Base-by-base conservation (phyloP, 768 basidiomycete species). In the Pulveroboletus sp. region DNA sequence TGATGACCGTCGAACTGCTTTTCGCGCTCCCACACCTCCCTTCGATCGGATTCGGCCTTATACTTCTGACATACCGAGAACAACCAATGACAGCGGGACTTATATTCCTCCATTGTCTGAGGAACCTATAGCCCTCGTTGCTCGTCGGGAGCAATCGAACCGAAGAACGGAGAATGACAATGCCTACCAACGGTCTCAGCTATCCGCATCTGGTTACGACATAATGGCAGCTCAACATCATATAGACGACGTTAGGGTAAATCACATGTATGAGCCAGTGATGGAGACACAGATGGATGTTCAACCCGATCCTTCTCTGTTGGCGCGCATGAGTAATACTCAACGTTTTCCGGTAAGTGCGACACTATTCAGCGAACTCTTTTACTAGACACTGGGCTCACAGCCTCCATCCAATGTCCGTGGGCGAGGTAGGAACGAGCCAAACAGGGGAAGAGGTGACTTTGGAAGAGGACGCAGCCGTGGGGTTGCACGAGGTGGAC, bases 271-370 rank as follows among this genome's bases (percentile, higher is more conserved):
- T 46, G 58, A 64, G 11, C 49, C 52, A 35, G 42, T 30, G 36
- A 8, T 1, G 33, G 56, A 51, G 31, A 59, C 58, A 31, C 49
- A 54, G 40, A 39, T 21, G 53, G 57, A 55, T 4, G 10, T 2
- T 21, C 53, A 51, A 33, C 39, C 58, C 5, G 57, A 62, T 55
- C 54, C 58, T 31, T 39, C 54, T 28, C 41, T 65, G 11, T 47
- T 66, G 51, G 53, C 60, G 6, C 64, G 64, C 41, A 64, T 65
- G 33, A 56, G 51, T n/a, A 48, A 52, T 24, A 58, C 47, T 14
- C 64, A 57, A 27, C 50, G 32, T 26, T 24, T 48, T 46, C 56
- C 51, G 65, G 64, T 65, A 57, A 59, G 26, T 47, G 7, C 46
- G 24, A 39, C 10, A n/a, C 24, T 21, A 7, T 15, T 18, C 21